Evolutionary conservation across 2,329 filamentous ascomycete species (phyloP).

Genomic region (Penicillium sp.): DNA sequence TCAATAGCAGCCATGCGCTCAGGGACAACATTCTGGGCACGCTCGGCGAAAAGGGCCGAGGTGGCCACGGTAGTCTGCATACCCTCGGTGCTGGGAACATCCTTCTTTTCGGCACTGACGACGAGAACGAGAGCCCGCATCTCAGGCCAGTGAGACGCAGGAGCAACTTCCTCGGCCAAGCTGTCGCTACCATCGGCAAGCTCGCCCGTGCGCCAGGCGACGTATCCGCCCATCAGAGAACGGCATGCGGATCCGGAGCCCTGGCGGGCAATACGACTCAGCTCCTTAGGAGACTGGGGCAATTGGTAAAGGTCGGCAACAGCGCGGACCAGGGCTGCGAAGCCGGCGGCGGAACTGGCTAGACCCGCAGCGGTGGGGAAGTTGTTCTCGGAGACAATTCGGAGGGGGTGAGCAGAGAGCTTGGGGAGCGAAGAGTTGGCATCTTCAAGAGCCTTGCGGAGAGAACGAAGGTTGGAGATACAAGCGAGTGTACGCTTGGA

Average conservation of each 20-base stretch:
- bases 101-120: conserved; percentile 91
- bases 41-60: conserved; percentile 79
- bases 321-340: conserved; percentile 69
- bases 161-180: conserved; percentile 82
- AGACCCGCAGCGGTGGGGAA: conserved; percentile 97
- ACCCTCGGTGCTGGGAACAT: conserved; percentile 84
- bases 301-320: conserved; percentile 92
- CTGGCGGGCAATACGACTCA: conserved; percentile 87
- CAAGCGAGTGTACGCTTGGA: conserved; percentile 93
- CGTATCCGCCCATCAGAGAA: conserved; percentile 91
- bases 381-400: conserved; percentile 95
- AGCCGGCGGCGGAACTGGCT: conserved; percentile 65
- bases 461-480: conserved; percentile 78
- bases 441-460: conserved; percentile 75
- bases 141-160: conserved; percentile 87
- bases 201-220: conserved; percentile 85
- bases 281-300: conserved; percentile 74
- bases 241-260: conserved; percentile 94
- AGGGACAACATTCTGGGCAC: conserved; percentile 77
- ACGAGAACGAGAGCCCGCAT: conserved; percentile 94
- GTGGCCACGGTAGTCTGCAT: conserved; percentile 98
- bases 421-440: conserved; percentile 74
- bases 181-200: conserved; percentile 81
- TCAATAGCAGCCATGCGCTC: conserved; percentile 83
- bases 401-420: conserved; percentile 74